These are phyloP conservation scores for Scedosporium apiospermum DNA, from an alignment of 2,329 filamentous ascomycete genomes.

Conservation along the genomic window DNA sequence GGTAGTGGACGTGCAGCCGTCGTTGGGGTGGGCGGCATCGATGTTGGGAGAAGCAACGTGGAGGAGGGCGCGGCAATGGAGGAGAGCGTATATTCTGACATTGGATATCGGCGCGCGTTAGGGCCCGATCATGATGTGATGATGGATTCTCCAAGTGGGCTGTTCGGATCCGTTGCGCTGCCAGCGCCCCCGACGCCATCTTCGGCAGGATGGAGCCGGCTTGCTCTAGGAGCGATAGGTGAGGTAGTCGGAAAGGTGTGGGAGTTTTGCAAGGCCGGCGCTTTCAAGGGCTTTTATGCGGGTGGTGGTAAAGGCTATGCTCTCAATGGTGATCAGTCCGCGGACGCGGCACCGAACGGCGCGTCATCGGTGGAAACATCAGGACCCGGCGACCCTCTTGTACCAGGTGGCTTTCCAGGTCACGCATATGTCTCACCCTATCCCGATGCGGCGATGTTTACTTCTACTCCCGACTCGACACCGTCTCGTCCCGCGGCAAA, in stretches of 20 bases:
- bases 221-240: slow-evolving; percentile 53
- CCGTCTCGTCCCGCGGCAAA: slow-evolving; percentile 38
- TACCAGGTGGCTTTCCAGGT: slow-evolving; percentile 20
- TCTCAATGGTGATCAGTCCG: slow-evolving; percentile 25
- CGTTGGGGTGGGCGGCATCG: not conserved
- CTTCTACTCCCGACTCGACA: slow-evolving; percentile 24
- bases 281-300: slow-evolving; percentile 78
- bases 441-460: slow-evolving; percentile 16
- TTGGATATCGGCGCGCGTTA: slow-evolving; percentile 43
- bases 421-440: slow-evolving; percentile 10
- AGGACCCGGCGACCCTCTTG: slow-evolving; percentile 12
- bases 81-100: slow-evolving; percentile 47
- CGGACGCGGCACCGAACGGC: not conserved
- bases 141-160: slow-evolving; percentile 14
- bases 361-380: not conserved
- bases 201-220: slow-evolving; percentile 41
- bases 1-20: slow-evolving; percentile 10
- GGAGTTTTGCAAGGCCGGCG: slow-evolving; percentile 67
- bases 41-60: not conserved
- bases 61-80: not conserved
- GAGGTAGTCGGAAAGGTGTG: slow-evolving; percentile 69
- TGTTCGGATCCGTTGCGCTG: not conserved
- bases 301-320: slow-evolving; percentile 69
- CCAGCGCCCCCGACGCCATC: slow-evolving; percentile 21
- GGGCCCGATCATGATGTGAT: slow-evolving; percentile 34